Base-by-base conservation (phyloP, 202 grass and related monocot species). In the Hordeum pubiflorum region DNA sequence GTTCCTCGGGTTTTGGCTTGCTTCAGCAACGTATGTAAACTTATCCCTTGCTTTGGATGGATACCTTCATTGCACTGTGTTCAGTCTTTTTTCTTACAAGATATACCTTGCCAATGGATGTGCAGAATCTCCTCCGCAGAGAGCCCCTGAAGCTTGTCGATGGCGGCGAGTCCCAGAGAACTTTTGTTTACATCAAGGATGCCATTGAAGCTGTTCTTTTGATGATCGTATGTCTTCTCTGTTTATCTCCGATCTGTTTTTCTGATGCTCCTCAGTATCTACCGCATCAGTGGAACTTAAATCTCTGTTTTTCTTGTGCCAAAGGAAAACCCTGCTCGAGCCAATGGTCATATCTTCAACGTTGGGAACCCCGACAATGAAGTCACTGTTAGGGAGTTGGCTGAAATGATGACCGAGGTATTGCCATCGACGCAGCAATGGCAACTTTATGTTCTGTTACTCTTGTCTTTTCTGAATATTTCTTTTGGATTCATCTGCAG, bases 171-270 rank as follows among this genome's bases (percentile, higher is more conserved):
- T 93, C 90, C 29, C 95, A 98, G 84, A 89, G 95, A 92, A 97
- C 94, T 52, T 97, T 97, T 83, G 87, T 97, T 38, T 94, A 91
- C 86, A 90, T 97, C 74, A 97, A 97, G 82, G 95, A 94, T 88
- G 95, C 95, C 54, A 94, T 97, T 26, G 95, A 97, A 94, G 95
- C 95, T 76, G 95, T 97, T 78, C 76, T 88, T 62, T 80, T 97
- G 82, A 94, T 97, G 92, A 91, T 97, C 78, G 95, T 94, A 76
- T 63, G 88, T 38, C 33, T 31, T 18, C 24, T 58, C 63, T 60
- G 9, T 78, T 18, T 60, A 36, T 72, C 3, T 73, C 58, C 84
- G 1, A 3, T 52, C 10, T 10, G 32, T 36, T 10, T 18, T 84
- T 7, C 41, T 43, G 39, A 24, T 54, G 3, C 5, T 81, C 2